Base-by-base conservation (phyloP, 2,329 filamentous ascomycete genomes). In the Neopestalotiopsis rosae region DNA sequence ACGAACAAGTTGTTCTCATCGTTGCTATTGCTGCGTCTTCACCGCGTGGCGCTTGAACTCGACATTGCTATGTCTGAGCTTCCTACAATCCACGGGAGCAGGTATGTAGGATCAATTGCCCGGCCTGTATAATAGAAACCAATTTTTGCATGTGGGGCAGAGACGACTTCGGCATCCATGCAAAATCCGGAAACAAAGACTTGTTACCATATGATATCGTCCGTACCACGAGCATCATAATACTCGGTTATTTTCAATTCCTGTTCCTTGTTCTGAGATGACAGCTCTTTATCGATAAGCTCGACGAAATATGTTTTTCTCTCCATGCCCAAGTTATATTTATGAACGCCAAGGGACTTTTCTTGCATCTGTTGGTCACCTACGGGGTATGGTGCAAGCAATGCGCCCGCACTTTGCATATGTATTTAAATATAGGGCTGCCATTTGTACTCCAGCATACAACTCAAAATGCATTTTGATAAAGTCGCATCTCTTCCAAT, bases 381-480 rank as follows among this genome's bases (percentile, higher is more conserved):
- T 9, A 14, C 32, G 17, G 59, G 59, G 38, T 61, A 34, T 14
- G 59, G 59, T 17, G 59, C 59, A n/a, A 61, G 59, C 28, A 61
- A 38, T 10, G 59, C 59, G 20, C 59, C 59, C 9, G 59, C 59
- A 30, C 59, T 61, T n/a, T n/a, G n/a, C n/a, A n/a, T n/a, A n/a
- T n/a, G n/a, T n/a, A n/a, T n/a, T n/a, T n/a, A n/a, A n/a, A n/a
- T n/a, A n/a, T n/a, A n/a, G n/a, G n/a, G n/a, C n/a, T n/a, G n/a
- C n/a, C n/a, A n/a, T n/a, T n/a, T n/a, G n/a, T n/a, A n/a, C n/a
- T n/a, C n/a, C n/a, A n/a, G n/a, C n/a, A n/a, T n/a, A n/a, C n/a
- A n/a, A n/a, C n/a, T n/a, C n/a, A n/a, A n/a, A n/a, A n/a, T n/a
- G n/a, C n/a, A n/a, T n/a, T n/a, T n/a, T n/a, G n/a, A n/a, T n/a